phyloP scores from a whole-genome alignment of 306 rosid genomes.

The Lathyrus tuberosus region DNA sequence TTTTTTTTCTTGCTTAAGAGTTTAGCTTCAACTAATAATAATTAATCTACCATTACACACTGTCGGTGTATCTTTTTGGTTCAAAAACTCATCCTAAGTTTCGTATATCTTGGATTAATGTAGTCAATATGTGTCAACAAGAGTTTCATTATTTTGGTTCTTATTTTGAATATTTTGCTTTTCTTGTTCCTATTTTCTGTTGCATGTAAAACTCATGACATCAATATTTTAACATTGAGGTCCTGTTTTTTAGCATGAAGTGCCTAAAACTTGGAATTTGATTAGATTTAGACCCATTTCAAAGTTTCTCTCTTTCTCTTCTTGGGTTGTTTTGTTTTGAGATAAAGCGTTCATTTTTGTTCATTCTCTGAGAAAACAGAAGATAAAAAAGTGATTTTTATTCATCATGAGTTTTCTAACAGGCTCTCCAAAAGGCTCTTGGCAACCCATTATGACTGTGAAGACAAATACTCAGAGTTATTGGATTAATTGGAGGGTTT shows the following conservation, averaged over 20 bases:
- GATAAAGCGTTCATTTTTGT: constrained; percentile 4
- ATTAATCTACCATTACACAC: constrained; percentile 37
- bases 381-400: background rate
- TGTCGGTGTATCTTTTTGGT: constrained; percentile 61
- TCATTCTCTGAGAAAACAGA: background rate
- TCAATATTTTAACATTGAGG: constrained; percentile 33
- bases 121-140: constrained; percentile 51
- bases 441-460: constrained; percentile 83
- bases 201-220: constrained; percentile 40
- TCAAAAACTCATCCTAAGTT: constrained; percentile 56
- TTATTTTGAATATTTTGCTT: background rate
- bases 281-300: constrained; percentile 31
- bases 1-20: constrained; percentile 64
- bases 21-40: constrained; percentile 36
- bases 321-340: constrained; percentile 30
- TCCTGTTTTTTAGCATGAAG: constrained; percentile 6
- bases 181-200: constrained; percentile 37
- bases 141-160: constrained; percentile 39
- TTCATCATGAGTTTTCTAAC: constrained; percentile 62
- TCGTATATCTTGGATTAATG: constrained; percentile 59
- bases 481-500: constrained; percentile 91
- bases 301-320: constrained; percentile 27
- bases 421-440: constrained; percentile 69
- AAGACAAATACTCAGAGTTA: constrained; percentile 71
- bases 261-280: background rate